Evolutionary conservation across 1,284 basidiomycete genomes (phyloP).

Genomic region (Trichosporon asahii): DNA sequence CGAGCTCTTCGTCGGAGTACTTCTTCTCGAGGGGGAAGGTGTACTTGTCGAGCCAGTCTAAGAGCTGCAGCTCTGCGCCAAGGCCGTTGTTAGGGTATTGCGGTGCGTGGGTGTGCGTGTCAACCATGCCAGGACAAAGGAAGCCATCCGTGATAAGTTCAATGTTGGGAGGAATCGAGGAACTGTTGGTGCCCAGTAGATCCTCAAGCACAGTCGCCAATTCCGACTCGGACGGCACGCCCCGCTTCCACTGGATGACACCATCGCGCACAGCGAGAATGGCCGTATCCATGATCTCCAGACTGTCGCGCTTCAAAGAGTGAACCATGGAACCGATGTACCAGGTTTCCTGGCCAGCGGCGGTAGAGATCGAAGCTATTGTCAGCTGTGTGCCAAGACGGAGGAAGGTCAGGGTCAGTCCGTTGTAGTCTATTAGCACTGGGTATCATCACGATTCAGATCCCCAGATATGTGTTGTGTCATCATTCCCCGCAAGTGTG

Average conservation of each 20-base stretch:
- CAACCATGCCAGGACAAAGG: slow-evolving; percentile 80
- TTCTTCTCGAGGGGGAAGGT: slow-evolving; percentile 88
- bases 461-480: slow-evolving; percentile 4
- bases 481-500: neutral
- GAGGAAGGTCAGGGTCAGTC: neutral
- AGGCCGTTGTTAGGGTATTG: slow-evolving; percentile 81
- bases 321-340: slow-evolving; percentile 69
- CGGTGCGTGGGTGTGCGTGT: slow-evolving; percentile 90
- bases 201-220: slow-evolving; percentile 17
- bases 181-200: slow-evolving; percentile 35
- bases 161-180: slow-evolving; percentile 35
- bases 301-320: slow-evolving; percentile 59
- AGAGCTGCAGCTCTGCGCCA: slow-evolving; percentile 63
- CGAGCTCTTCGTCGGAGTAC: slow-evolving; percentile 71
- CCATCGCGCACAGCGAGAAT: slow-evolving; percentile 64
- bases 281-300: slow-evolving; percentile 59
- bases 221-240: slow-evolving; percentile 26
- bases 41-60: slow-evolving; percentile 81
- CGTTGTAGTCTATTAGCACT: neutral
- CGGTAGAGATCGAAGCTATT: slow-evolving; percentile 38
- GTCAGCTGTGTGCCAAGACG: neutral
- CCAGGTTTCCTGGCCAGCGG: neutral
- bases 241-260: slow-evolving; percentile 64
- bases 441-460: neutral
- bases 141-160: slow-evolving; percentile 67